Conservation (phyloP, 2,329 filamentous ascomycete genomes). For the Sporothrix curviconia region DNA sequence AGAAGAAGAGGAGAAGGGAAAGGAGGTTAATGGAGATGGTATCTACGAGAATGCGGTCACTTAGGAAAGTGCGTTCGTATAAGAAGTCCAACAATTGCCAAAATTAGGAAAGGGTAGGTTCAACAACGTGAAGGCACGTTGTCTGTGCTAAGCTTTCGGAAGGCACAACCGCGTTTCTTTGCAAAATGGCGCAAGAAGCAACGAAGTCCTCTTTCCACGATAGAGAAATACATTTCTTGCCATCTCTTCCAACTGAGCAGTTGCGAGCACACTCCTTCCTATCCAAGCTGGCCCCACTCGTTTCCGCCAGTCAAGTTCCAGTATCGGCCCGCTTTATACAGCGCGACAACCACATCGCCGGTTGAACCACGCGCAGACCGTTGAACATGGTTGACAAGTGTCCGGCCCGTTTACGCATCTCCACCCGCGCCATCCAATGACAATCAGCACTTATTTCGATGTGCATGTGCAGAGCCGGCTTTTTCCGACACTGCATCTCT, state of each 20-base stretch:
- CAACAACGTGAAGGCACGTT: neutral
- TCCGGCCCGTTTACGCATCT: no score
- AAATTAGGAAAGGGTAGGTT: neutral
- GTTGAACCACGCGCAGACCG: constrained; percentile 4
- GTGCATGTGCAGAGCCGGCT: no score
- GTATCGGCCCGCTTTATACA: neutral
- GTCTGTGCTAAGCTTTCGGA: neutral
- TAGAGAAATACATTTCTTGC: neutral
- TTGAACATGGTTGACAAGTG: neutral
- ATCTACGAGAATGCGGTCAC: no score
- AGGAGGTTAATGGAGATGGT: no score
- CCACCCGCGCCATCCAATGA: no score
- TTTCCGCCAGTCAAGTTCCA: no score
- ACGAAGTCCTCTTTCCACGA: neutral
- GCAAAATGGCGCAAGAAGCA: neutral
- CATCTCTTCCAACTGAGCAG: neutral
- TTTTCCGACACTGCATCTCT: no score
- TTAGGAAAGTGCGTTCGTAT: neutral
- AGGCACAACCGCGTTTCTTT: neutral
- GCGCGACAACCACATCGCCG: neutral
- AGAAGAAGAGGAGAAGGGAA: neutral
- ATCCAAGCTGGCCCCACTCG: no score
- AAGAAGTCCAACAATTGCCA: neutral
- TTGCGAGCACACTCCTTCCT: neutral
- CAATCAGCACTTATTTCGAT: no score